Evolutionary conservation across 169 alveolate species (phyloP).

Genomic region (Fabrea salina): DNA sequence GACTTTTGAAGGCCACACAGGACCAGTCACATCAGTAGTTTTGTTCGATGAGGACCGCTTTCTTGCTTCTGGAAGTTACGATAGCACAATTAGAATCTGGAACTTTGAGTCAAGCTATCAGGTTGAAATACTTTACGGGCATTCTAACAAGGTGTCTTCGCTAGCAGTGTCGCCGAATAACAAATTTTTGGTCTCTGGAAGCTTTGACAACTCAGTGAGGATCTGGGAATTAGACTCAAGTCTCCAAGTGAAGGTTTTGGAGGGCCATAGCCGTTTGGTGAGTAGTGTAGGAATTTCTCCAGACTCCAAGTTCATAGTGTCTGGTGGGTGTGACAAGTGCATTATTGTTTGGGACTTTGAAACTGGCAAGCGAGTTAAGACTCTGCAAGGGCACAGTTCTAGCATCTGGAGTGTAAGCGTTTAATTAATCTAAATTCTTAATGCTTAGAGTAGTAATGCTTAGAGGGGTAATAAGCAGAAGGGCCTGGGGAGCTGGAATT

Average conservation of each 20-base stretch:
- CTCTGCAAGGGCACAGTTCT: too few relatives aligned
- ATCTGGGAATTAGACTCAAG: too few relatives aligned
- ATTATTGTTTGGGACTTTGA: constrained; percentile 49
- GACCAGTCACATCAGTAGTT: too few relatives aligned
- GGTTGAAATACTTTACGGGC: not conserved
- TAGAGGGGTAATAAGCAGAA: not conserved
- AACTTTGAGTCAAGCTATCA: too few relatives aligned
- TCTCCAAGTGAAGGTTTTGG: too few relatives aligned
- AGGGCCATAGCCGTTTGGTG: too few relatives aligned
- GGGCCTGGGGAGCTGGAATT: not conserved
- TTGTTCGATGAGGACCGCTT: not conserved
- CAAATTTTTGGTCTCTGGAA: not conserved
- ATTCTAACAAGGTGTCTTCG: not conserved
- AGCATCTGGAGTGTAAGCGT: too few relatives aligned
- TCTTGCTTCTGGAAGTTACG: not conserved
- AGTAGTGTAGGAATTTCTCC: constrained; percentile 20
- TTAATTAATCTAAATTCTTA: too few relatives aligned
- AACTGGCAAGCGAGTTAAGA: constrained; percentile 23
- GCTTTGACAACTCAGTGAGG: not conserved
- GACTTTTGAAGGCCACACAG: not conserved
- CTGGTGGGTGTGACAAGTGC: constrained; percentile 39
- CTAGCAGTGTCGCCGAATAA: not conserved
- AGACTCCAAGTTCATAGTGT: constrained; percentile 15
- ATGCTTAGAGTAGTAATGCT: not conserved
- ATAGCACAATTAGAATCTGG: not conserved